Percentiles rank a stretch among this genome's conserved stretches.
Evolutionary conservation across 108 stramenopile genomes (phyloP).

Genomic region (Skeletonema marinoi): DNA sequence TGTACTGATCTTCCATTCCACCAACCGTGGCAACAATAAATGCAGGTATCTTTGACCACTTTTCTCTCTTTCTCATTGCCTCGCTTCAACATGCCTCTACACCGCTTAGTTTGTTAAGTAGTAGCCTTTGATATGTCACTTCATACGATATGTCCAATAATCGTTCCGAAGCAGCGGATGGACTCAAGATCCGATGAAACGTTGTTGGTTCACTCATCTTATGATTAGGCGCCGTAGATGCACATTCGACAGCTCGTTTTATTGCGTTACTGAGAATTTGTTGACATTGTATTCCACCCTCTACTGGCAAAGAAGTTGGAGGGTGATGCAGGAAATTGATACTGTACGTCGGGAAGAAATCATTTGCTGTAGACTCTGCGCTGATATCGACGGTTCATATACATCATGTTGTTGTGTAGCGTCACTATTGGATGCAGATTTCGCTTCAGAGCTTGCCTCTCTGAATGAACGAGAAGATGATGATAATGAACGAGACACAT

Average conservation of each 20-base stretch:
- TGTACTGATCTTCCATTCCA: slow-evolving; percentile 49
- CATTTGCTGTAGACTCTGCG: slow-evolving; percentile 26
- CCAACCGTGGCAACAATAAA: slow-evolving; percentile 69
- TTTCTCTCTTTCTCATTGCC: slow-evolving; percentile 64
- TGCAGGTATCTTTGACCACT: slow-evolving; percentile 71
- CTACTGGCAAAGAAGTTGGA: slow-evolving; percentile 13
- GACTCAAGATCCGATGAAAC: slow-evolving; percentile 61
- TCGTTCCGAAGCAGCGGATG: slow-evolving; percentile 40
- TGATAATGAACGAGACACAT: neutral
- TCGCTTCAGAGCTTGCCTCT: neutral
- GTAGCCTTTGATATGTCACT: slow-evolving; percentile 45
- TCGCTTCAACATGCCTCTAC: slow-evolving; percentile 39
- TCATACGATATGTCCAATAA: slow-evolving; percentile 71
- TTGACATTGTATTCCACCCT: neutral
- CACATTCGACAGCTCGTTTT: slow-evolving; percentile 64
- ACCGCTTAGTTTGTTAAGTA: slow-evolving; percentile 25
- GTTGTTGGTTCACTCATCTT: slow-evolving; percentile 69
- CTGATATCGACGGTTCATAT: neutral
- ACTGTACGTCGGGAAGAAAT: slow-evolving; percentile 42
- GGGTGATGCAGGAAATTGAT: slow-evolving; percentile 35
- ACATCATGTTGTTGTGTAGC: neutral
- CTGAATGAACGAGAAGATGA: neutral
- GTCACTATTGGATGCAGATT: slow-evolving; percentile 2
- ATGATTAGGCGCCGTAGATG: slow-evolving; percentile 67
- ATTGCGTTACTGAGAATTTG: slow-evolving; percentile 50